Percentiles rank a stretch among this genome's conserved stretches.
Evolutionary conservation across 2,329 filamentous ascomycete species (phyloP).

Genomic region (Colletotrichum tropicale): DNA sequence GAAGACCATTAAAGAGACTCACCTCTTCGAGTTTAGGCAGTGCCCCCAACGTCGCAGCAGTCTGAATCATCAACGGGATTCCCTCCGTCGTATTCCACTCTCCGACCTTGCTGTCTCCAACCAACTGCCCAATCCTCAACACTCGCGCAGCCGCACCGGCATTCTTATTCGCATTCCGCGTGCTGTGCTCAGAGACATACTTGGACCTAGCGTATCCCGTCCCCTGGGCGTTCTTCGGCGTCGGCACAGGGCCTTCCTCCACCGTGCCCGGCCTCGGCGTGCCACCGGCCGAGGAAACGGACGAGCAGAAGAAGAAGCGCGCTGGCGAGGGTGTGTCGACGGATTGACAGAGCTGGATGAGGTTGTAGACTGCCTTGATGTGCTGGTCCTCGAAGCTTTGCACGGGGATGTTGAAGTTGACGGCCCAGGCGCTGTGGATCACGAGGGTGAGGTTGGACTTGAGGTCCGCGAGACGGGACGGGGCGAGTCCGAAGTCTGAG

Average conservation of each 20-base stretch:
- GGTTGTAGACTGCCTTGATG: conserved; percentile 15
- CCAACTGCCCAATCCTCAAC: conserved; percentile 47
- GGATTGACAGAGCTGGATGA: conserved; percentile 40
- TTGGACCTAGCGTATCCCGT: conserved; percentile 57
- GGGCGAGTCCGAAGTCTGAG: conserved; percentile 41
- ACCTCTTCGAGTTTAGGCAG: conserved; percentile 45
- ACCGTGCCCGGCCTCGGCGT: not conserved
- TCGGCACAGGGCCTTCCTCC: conserved; percentile 24
- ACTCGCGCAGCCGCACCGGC: conserved; percentile 22
- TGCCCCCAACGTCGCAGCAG: conserved; percentile 45
- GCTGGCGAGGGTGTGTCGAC: conserved; percentile 18
- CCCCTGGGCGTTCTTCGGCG: conserved; percentile 40
- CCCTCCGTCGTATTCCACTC: conserved; percentile 54
- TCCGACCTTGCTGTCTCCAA: conserved; percentile 40
- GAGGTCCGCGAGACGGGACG: conserved; percentile 28
- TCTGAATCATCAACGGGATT: conserved; percentile 52
- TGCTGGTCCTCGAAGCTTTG: conserved; percentile 30
- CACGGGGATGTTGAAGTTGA: conserved; percentile 23
- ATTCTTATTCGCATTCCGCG: not conserved
- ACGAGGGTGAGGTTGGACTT: conserved; percentile 28
- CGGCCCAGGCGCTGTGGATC: conserved; percentile 23
- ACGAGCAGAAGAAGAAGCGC: conserved; percentile 1
- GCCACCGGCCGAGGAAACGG: not conserved
- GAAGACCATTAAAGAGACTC: too few species aligned
- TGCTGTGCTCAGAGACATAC: conserved; percentile 51